Base-by-base conservation (phyloP, 768 basidiomycete species). In the Trametopsis cervina region DNA sequence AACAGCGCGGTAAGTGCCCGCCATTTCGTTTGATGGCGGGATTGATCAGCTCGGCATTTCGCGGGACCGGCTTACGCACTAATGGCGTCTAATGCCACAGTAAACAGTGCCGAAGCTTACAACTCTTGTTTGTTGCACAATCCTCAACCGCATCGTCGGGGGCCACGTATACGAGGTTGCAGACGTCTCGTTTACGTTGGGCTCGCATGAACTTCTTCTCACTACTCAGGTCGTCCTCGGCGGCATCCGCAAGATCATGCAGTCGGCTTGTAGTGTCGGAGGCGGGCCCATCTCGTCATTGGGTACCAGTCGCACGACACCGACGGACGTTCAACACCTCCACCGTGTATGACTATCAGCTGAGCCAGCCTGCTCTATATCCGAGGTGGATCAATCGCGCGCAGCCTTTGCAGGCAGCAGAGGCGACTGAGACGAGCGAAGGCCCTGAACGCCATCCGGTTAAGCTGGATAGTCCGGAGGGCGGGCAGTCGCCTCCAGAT, bases 301-400 rank as follows among this genome's bases (percentile, higher is more conserved):
- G 26, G 53, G 22, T 36, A 17, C 44, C 44, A 43, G 38, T 53
- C 12, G 50, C 42, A 7, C 48, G 33, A 43, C 40, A 57, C 21
- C 54, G 57, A 11, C 55, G 61, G 12, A 42, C 46, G 27, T 62
- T 62, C 52, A 57, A 58, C 53, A 58, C 61, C 11, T 60, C 61
- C 0, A 56, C 54, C 0, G 58, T 60, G 27, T 56, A 51, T 20
- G 61, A 62, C 46, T 60, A 46, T 43, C 53, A 57, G 26, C 56
- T 57, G n/a, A 54, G 57, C 3, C 48, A 51, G 9, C 51, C 49
- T 12, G 27, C 55, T 36, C 51, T 56, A 10, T 60, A 61, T 39
- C 66, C 66, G 37, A 60, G 66, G 36, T 68, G 66, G 66, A 57
- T 65, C 27, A 65, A 65, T 50, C 51, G 46, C n/a, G 41, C 57